Evolutionary conservation across 441 rosid species (phyloP).

Genomic region (Theobroma grandiflorum): DNA sequence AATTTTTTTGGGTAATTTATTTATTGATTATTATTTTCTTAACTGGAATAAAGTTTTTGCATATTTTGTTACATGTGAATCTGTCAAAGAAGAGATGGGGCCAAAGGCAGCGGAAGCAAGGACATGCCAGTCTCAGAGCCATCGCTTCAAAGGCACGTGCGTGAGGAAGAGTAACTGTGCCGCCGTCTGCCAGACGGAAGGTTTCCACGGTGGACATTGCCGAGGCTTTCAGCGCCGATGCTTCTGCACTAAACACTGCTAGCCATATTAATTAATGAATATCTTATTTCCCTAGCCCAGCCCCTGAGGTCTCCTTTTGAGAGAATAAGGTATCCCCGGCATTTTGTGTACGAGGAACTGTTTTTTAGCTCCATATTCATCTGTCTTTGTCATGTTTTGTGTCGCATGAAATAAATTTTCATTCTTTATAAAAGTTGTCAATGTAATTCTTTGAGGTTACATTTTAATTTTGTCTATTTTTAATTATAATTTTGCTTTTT

Average conservation of each 20-base stretch:
- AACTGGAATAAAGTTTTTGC: neutral
- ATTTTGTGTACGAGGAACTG: too few species aligned
- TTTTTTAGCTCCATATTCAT: too few species aligned
- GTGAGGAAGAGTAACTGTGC: slow-evolving; percentile 31
- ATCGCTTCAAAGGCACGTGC: slow-evolving; percentile 35
- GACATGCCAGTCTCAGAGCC: slow-evolving; percentile 39
- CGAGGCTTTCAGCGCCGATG: slow-evolving; percentile 42
- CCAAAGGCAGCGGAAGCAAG: slow-evolving; percentile 29
- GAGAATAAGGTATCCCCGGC: too few species aligned
- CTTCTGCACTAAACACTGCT: slow-evolving; percentile 39
- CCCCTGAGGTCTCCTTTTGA: too few species aligned
- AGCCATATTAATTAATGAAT: neutral
- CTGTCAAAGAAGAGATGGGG: slow-evolving; percentile 9
- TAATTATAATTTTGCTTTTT: too few species aligned
- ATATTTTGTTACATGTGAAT: neutral
- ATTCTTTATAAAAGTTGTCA: too few species aligned
- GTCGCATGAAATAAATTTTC: too few species aligned
- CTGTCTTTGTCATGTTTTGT: too few species aligned
- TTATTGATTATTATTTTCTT: neutral
- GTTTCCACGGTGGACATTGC: slow-evolving; percentile 35
- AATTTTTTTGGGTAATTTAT: neutral
- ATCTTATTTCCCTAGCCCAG: too few species aligned
- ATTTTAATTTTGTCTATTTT: too few species aligned
- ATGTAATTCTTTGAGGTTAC: too few species aligned
- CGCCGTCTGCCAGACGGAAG: slow-evolving; percentile 37